Percentiles rank a stretch among this genome's conserved stretches.
phyloP scores from a whole-genome alignment of 2,329 filamentous ascomycete species.

The Truncatella angustata region DNA sequence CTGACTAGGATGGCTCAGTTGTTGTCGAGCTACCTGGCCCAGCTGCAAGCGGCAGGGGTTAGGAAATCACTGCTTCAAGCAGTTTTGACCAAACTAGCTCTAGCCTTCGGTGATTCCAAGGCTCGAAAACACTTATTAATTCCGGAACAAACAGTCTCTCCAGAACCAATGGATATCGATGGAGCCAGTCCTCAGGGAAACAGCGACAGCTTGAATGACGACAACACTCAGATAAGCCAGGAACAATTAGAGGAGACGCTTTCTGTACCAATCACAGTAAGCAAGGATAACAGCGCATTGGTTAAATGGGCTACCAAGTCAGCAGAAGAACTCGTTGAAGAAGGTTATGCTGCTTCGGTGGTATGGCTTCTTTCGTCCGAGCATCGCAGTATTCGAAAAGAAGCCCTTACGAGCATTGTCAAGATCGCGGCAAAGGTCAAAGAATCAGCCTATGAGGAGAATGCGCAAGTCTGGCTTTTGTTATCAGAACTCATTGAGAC shows the following conservation, averaged over 20 bases:
- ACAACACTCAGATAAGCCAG: constrained; percentile 24
- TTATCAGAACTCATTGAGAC: constrained; percentile 81
- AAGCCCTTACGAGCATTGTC: constrained; percentile 68
- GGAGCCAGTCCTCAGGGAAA: background rate
- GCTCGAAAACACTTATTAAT: constrained; percentile 30
- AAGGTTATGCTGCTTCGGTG: constrained; percentile 68
- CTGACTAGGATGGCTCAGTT: constrained; percentile 53
- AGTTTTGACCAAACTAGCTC: constrained; percentile 40
- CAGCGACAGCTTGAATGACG: constrained; percentile 6
- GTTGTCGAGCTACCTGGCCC: constrained; percentile 55
- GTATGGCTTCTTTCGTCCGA: constrained; percentile 74
- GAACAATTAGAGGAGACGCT: constrained; percentile 53
- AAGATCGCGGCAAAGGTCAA: constrained; percentile 64
- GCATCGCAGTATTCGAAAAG: constrained; percentile 72
- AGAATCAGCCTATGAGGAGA: constrained; percentile 71
- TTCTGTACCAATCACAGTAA: constrained; percentile 42
- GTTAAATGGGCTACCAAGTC: constrained; percentile 73
- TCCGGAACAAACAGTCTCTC: constrained; percentile 13
- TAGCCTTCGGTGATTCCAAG: constrained; percentile 33
- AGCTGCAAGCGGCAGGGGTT: constrained; percentile 52
- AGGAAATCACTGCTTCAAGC: constrained; percentile 41
- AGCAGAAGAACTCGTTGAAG: constrained; percentile 74
- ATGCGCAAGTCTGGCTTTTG: constrained; percentile 75
- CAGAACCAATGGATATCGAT: constrained; percentile 2
- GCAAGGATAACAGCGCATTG: constrained; percentile 55